Evolutionary conservation across 139 green algal species (phyloP), one percentile per base, ranked within the genome.

Genomic region (Edaphochlamys debaryana): DNA sequence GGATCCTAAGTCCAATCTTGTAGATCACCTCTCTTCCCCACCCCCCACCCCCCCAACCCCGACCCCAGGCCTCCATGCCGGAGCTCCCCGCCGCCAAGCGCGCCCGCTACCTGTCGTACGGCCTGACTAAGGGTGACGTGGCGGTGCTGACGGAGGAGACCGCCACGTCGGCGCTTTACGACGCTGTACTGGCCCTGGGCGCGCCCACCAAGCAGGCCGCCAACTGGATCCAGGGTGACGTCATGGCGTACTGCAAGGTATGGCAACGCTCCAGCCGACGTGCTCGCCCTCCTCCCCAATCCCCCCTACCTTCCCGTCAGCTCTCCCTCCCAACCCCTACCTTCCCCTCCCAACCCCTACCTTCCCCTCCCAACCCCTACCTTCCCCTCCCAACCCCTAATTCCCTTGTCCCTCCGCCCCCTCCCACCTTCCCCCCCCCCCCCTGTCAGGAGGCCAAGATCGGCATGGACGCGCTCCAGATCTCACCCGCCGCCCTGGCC

Each of bases 161-260:
- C 34, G 88, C 86, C 15, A 91, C 93, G 22, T 91, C 91, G 0
- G 56, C 69, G 15, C 96, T 96, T 82, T 98, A 96, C 87, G 95
- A 98, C 64, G 90, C 85, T 9, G 89, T 92, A 29, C 78, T 97
- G 75, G 88, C 19, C 79, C 90, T 86, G 23, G 94, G 94, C 1
- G 92, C 94, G n/a, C 70, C 91, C 9, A 54, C 94, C 34, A 98
- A 98, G 89, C 87, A 87, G 32, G 95, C 94, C 23, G 94, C 96
- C 50, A 99, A 99, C 91, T 99, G 96, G 96, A 92, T 99, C 36
- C 94, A 96, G 88, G 95, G 96, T 8, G 96, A 99, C 90, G 87
- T 99, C 64, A 95, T 94, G 87, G 94, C 93, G 4, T 87, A 91
- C 69, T 95, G 91, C 91, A 98, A 98, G 85, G 93, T 86, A 79